phyloP scores from a whole-genome alignment of 2,329 filamentous ascomycete species.

The Fusarium austroafricanum region DNA sequence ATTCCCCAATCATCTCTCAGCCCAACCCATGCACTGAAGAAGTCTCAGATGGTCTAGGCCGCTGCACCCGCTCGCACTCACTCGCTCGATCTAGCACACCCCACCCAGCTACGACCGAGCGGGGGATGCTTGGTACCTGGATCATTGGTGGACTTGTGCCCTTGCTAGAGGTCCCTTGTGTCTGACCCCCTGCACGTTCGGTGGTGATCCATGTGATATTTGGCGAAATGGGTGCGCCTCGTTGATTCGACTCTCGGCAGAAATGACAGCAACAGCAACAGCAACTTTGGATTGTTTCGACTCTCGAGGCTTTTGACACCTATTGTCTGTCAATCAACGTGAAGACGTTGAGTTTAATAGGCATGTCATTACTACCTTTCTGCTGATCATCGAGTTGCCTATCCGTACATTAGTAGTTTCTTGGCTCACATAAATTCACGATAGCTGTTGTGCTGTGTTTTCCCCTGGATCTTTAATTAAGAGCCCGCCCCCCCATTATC shows the following conservation, averaged over 20 bases:
- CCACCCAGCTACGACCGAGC: constrained; percentile 30
- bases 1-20: constrained; percentile 14
- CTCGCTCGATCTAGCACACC: constrained; percentile 13
- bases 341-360: neutral
- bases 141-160: constrained; percentile 38
- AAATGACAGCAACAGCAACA: neutral
- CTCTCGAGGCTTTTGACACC: neutral
- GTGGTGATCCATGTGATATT: constrained; percentile 25
- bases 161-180: constrained; percentile 36
- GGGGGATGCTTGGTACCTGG: constrained; percentile 39
- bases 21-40: constrained; percentile 14
- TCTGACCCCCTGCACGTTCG: constrained; percentile 3
- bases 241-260: neutral
- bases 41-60: constrained; percentile 37
- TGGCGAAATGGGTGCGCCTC: constrained; percentile 14
- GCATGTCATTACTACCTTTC: neutral
- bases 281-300: neutral
- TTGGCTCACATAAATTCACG: no score
- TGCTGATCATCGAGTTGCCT: neutral
- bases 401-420: neutral
- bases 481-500: constrained; percentile 15
- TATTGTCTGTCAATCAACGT: neutral
- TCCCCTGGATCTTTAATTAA: constrained; percentile 24
- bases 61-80: constrained; percentile 25
- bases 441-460: neutral